Percentiles rank a stretch among this genome's conserved stretches.
These are phyloP conservation scores for Thermothelomyces thermophilus DNA, from an alignment of 2,329 filamentous ascomycete species.

Conservation along the genomic window DNA sequence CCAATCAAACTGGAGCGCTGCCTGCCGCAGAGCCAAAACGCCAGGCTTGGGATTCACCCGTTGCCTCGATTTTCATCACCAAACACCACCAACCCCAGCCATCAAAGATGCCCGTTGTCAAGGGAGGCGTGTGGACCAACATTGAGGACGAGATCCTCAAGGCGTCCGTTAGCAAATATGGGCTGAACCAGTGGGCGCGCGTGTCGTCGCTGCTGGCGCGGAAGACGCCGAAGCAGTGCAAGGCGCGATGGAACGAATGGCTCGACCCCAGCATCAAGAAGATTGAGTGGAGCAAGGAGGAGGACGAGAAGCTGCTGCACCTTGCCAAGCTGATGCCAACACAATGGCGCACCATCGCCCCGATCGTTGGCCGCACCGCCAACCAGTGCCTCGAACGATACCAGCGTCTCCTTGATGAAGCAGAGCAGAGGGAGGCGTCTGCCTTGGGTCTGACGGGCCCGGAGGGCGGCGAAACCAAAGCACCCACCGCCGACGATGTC, in stretches of 20 bases:
- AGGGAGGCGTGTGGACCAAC: constrained; percentile 69
- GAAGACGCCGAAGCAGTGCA: constrained; percentile 98
- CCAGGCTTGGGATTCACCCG: background rate
- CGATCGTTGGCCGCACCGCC: constrained; percentile 90
- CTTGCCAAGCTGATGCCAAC: constrained; percentile 98
- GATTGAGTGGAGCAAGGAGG: constrained; percentile 97
- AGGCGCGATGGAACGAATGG: constrained; percentile 98
- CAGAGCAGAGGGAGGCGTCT: constrained; percentile 77
- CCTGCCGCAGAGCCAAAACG: constrained; percentile 4
- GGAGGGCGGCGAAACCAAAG: constrained; percentile 76
- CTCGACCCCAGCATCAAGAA: constrained; percentile 96
- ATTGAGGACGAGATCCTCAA: constrained; percentile 96
- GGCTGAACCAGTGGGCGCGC: constrained; percentile 95
- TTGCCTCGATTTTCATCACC: constrained; percentile 9
- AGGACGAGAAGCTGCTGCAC: constrained; percentile 95
- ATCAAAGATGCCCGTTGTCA: constrained; percentile 59
- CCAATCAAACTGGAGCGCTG: constrained; percentile 2
- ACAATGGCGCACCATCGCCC: constrained; percentile 97
- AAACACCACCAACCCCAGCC: background rate
- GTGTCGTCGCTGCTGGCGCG: constrained; percentile 94
- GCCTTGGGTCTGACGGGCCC: constrained; percentile 78
- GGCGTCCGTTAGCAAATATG: constrained; percentile 89
- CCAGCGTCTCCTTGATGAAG: constrained; percentile 92
- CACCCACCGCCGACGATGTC: constrained; percentile 89
- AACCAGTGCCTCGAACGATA: constrained; percentile 97